These are phyloP conservation scores for Paraphaeosphaeria sporulosa DNA, from an alignment of 2,329 filamentous ascomycete species.

Conservation along the genomic window DNA sequence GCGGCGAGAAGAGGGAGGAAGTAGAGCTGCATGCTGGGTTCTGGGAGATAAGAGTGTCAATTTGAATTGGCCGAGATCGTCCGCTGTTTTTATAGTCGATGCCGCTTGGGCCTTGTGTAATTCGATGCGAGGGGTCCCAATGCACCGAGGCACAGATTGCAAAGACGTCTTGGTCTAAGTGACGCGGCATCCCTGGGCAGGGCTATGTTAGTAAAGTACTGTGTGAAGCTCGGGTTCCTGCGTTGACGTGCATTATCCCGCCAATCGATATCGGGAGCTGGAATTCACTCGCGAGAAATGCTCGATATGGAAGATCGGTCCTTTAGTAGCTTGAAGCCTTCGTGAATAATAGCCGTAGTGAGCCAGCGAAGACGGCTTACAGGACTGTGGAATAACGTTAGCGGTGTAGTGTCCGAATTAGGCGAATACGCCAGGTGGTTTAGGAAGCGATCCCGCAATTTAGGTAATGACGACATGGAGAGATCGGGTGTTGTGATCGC, in stretches of 20 bases:
- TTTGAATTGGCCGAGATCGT: background rate
- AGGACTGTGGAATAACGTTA: background rate
- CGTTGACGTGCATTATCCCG: background rate
- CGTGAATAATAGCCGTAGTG: background rate
- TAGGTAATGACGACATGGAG: background rate
- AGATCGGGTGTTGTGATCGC: background rate
- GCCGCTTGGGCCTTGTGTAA: background rate
- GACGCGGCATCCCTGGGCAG: background rate
- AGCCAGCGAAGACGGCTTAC: background rate
- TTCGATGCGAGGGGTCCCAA: background rate
- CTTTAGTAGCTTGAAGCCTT: background rate
- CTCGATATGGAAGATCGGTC: background rate
- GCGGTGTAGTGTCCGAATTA: background rate
- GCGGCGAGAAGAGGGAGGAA: background rate
- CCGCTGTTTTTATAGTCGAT: background rate
- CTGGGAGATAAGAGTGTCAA: no score
- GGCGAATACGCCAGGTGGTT: background rate
- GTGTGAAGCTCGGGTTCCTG: constrained; percentile 1
- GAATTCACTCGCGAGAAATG: background rate
- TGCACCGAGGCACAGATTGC: background rate
- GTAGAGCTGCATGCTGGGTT: background rate
- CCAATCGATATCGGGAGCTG: background rate
- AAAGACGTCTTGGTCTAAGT: background rate
- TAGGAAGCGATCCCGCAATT: background rate
- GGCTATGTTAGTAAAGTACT: background rate